Percentiles rank a stretch among this genome's conserved stretches.
Conservation (phyloP, 306 rosid genomes). For the Oemleria cerasiformis region DNA sequence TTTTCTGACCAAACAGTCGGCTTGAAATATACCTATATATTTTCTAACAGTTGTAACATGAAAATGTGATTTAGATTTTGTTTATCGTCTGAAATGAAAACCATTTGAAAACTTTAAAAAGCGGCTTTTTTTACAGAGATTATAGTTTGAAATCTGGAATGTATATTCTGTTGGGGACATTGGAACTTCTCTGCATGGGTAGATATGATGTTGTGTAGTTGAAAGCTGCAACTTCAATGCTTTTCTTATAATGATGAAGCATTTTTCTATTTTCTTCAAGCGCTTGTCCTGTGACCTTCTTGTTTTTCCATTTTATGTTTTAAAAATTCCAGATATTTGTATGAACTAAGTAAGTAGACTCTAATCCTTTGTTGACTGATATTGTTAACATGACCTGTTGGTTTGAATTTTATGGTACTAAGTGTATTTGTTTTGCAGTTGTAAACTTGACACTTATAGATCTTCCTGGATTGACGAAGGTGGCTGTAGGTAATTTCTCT, state of each 20-base stretch:
- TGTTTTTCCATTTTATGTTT: no score
- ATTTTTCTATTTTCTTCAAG: neutral
- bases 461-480: constrained; percentile 99
- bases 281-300: neutral
- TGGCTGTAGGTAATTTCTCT: constrained; percentile 81
- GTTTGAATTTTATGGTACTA: constrained; percentile 3
- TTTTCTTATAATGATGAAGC: neutral
- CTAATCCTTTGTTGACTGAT: neutral
- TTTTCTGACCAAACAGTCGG: no score
- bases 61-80: neutral
- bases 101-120: neutral
- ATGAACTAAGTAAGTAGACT: neutral
- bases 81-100: neutral
- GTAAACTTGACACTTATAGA: constrained; percentile 94
- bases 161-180: neutral
- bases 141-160: neutral
- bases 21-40: neutral
- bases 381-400: neutral
- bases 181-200: neutral
- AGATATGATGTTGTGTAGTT: neutral
- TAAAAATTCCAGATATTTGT: neutral
- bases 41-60: neutral
- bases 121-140: neutral
- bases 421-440: constrained; percentile 57
- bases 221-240: neutral